Evolutionary conservation across 495 filamentous ascomycete genomes (phyloP).

Genomic region (Copromyces sp.): DNA sequence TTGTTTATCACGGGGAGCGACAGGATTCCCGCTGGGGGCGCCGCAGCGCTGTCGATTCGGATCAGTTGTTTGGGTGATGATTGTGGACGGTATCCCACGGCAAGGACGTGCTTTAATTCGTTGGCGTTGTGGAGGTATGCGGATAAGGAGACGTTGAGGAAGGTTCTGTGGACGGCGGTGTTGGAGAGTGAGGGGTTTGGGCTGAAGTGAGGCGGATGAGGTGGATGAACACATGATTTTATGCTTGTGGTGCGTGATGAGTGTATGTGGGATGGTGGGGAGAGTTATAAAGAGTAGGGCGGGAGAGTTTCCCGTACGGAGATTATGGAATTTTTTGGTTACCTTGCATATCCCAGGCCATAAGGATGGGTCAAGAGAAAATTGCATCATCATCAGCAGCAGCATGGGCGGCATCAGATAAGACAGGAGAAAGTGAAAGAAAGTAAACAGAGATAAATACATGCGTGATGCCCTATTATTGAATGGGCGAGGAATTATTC

Average conservation of each 20-base stretch:
- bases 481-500: neutral
- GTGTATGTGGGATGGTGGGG: neutral
- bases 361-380: neutral
- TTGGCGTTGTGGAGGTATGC: slow-evolving; percentile 66
- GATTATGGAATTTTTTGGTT: neutral
- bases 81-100: slow-evolving; percentile 63
- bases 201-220: slow-evolving; percentile 48
- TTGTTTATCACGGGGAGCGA: slow-evolving; percentile 92
- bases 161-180: slow-evolving; percentile 75
- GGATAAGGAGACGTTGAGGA: slow-evolving; percentile 54
- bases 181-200: slow-evolving; percentile 90
- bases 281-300: neutral
- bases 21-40: slow-evolving; percentile 84
- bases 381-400: neutral
- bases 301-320: neutral
- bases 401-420: neutral
- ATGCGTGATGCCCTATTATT: neutral
- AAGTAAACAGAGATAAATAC: neutral
- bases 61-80: slow-evolving; percentile 69
- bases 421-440: neutral
- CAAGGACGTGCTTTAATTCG: slow-evolving; percentile 87
- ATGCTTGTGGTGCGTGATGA: neutral
- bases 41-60: slow-evolving; percentile 67
- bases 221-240: neutral
- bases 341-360: neutral